Evolutionary conservation across 1,284 basidiomycete species (phyloP).

Genomic region (Ganoderma sinense): DNA sequence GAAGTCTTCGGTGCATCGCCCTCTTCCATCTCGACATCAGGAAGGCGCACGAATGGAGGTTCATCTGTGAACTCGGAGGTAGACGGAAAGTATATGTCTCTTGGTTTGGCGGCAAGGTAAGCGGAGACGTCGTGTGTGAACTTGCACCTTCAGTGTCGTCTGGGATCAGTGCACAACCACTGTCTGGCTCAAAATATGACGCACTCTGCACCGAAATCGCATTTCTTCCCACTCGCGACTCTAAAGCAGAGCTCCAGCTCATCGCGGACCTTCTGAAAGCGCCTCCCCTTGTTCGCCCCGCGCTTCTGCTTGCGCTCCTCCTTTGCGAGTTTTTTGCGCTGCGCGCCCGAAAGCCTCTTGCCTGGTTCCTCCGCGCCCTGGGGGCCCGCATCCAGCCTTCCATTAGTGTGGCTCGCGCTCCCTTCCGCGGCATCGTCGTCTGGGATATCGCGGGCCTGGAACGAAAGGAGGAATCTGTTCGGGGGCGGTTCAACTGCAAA

Average conservation of each 20-base stretch:
- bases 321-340: constrained; percentile 56
- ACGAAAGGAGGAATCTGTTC: constrained; percentile 66
- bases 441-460: constrained; percentile 46
- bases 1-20: constrained; percentile 44
- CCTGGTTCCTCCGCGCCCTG: constrained; percentile 33
- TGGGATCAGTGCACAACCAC: not conserved
- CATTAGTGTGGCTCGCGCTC: constrained; percentile 49
- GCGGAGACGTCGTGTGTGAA: constrained; percentile 81
- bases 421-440: constrained; percentile 86
- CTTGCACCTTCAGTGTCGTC: constrained; percentile 63
- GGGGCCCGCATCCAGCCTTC: constrained; percentile 38
- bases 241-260: constrained; percentile 81
- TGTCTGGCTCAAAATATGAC: constrained; percentile 34
- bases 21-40: constrained; percentile 41
- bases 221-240: constrained; percentile 67
- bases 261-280: constrained; percentile 76
- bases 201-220: constrained; percentile 71
- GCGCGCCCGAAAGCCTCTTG: constrained; percentile 41
- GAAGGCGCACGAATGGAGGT: constrained; percentile 60
- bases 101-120: constrained; percentile 82
- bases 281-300: constrained; percentile 82
- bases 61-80: constrained; percentile 47
- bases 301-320: constrained; percentile 76
- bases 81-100: constrained; percentile 71
- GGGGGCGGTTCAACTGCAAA: constrained; percentile 3